Evolutionary conservation across 257 asterid species (phyloP), one percentile per base, ranked within the genome.

Genomic region (Solanum neorickii): DNA sequence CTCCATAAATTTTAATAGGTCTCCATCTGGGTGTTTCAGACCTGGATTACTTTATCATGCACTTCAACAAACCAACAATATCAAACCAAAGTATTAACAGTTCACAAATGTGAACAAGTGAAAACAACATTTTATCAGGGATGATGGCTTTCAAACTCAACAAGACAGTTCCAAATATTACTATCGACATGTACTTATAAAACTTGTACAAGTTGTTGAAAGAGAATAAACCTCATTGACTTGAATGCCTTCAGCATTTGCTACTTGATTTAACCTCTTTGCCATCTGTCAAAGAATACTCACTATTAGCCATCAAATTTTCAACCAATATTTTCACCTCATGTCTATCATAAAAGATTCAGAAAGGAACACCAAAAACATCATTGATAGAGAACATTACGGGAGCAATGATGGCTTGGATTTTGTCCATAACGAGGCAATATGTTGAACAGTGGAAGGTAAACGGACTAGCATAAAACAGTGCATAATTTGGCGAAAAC

Each of bases 221-320:
- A 82, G 85, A 60, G 87, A 42, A 72, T n/a, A 70, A 90, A 97
- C 99, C 93, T 94, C 97, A 85, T 97, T 93, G 88, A 90, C 95
- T 92, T 95, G 95, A 92, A 97, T 93, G 87, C 96, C 98, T 92
- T 97, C 99, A 27, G 94, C 92, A 70, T 88, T 94, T 75, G 98
- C 96, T 84, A 97, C 94, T 42, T 93, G 96, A 87, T 93, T 88
- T 88, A 97, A 94, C 94, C 99, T 94, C 92, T 96, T 96, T 42
- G 98, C 96, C 92, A 97, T 95, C 99, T 97, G 90, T 78, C 90
- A 92, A 87, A 88, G 84, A 74, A 87, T 87, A 46, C 68, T 49
- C 69, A 82, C 44, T 47, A 49, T 82, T 31, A 82, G 85, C 31
- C 16, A 21, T 82, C 65, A 49, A 49, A 49, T 20, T 82, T 82